A percentile compares a stretch with the other conserved stretches of the same genome.
These are phyloP conservation scores for Leccinum solheimii DNA, from an alignment of 1,284 basidiomycete genomes.

Conservation along the genomic window DNA sequence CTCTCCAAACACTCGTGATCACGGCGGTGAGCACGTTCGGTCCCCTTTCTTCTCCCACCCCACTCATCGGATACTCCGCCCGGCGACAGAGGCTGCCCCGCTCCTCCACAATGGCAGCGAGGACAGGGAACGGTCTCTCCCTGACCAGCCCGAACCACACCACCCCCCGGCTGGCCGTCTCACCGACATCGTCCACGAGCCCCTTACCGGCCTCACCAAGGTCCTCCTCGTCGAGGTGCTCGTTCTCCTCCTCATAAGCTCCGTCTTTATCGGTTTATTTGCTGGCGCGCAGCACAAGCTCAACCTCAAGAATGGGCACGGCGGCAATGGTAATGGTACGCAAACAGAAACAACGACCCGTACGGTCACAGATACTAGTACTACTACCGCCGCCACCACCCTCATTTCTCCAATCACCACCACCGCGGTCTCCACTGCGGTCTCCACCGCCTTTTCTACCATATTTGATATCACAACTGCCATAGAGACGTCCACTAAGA, in stretches of 20 bases:
- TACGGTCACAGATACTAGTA: slow-evolving; percentile 31
- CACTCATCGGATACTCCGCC: slow-evolving; percentile 9
- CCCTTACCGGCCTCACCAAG: slow-evolving; percentile 84
- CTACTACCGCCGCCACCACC: slow-evolving; percentile 31
- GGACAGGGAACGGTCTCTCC: slow-evolving; percentile 38
- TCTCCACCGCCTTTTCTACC: slow-evolving; percentile 26
- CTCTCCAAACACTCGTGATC: slow-evolving; percentile 41
- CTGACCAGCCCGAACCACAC: slow-evolving; percentile 23
- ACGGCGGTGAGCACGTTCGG: slow-evolving; percentile 34
- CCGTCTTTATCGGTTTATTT: slow-evolving; percentile 91
- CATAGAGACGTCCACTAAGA: slow-evolving; percentile 35
- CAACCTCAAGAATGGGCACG: slow-evolving; percentile 46
- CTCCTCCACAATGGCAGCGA: slow-evolving; percentile 48
- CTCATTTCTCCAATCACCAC: slow-evolving; percentile 37
- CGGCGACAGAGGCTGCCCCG: slow-evolving; percentile 51
- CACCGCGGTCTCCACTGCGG: slow-evolving; percentile 34
- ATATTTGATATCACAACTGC: slow-evolving; percentile 36
- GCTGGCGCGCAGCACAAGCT: slow-evolving; percentile 82
- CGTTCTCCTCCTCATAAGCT: slow-evolving; percentile 77
- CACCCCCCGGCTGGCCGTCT: slow-evolving; percentile 52
- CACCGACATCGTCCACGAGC: slow-evolving; percentile 63
- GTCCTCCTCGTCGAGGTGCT: slow-evolving; percentile 76
- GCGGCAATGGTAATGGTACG: slow-evolving; percentile 39
- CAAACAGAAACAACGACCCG: slow-evolving; percentile 34
- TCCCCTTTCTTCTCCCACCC: not conserved